Percentiles rank a stretch among this genome's conserved stretches.
These are phyloP conservation scores for Apostasia ramifera DNA, from an alignment of 106 monocot genomes.

Conservation along the genomic window DNA sequence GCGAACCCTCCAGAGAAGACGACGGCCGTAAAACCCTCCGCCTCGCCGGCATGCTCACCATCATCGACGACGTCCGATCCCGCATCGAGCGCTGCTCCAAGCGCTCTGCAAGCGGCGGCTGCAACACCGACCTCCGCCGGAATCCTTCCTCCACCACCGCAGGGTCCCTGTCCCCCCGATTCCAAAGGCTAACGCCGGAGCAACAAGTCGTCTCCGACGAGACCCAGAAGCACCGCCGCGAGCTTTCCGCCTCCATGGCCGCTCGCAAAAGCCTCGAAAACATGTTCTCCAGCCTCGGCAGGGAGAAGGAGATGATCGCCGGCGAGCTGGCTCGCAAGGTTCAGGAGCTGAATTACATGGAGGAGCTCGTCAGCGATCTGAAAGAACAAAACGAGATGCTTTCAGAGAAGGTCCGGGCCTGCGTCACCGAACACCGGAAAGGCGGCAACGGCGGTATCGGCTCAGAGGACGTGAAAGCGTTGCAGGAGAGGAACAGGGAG, in stretches of 20 bases:
- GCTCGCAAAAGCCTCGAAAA: slow-evolving; percentile 48
- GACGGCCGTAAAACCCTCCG: slow-evolving; percentile 14
- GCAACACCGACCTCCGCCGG: slow-evolving; percentile 41
- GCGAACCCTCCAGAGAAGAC: slow-evolving; percentile 4
- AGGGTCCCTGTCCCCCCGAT: neutral
- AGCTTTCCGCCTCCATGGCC: slow-evolving; percentile 30
- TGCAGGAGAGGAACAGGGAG: slow-evolving; percentile 33
- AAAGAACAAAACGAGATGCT: slow-evolving; percentile 42
- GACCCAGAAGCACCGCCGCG: slow-evolving; percentile 27
- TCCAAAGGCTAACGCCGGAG: neutral
- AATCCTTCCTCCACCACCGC: slow-evolving; percentile 46
- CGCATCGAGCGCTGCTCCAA: slow-evolving; percentile 16
- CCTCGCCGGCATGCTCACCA: slow-evolving; percentile 25
- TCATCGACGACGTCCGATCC: slow-evolving; percentile 41
- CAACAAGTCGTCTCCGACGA: slow-evolving; percentile 18
- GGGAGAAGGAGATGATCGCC: slow-evolving; percentile 59
- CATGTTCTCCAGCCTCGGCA: slow-evolving; percentile 48
- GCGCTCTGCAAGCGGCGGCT: neutral
- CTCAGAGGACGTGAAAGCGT: neutral
- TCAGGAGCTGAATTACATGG: slow-evolving; percentile 20
- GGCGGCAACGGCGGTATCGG: neutral
- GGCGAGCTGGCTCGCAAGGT: slow-evolving; percentile 36
- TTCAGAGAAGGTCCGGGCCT: slow-evolving; percentile 28
- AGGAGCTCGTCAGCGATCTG: slow-evolving; percentile 40
- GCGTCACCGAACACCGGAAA: slow-evolving; percentile 9